Base-by-base conservation (phyloP, 345 rosid genomes). In the Turnera subulata region DNA sequence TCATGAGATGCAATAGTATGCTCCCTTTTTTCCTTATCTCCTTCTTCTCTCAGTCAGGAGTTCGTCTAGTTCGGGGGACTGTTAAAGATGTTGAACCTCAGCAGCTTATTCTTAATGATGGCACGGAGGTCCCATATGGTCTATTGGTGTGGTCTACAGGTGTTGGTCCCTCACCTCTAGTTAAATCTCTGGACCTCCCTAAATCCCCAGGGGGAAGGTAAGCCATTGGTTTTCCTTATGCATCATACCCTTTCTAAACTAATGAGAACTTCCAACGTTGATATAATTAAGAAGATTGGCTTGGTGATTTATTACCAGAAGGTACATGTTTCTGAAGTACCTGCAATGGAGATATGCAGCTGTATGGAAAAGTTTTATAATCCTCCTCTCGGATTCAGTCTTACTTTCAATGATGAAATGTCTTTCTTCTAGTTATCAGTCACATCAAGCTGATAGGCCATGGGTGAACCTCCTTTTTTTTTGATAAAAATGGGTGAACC, bases 61-160 rank as follows among this genome's bases (percentile, higher is more conserved):
- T 92, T 62, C 86, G 67, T 59, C 85, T 92, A 62, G 88, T 92
- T 45, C 87, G 80, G 55, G 98, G 96, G 48, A 65, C 82, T 65
- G 96, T 92, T 71, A 92, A 84, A 81, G 96, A 83, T 67, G 96
- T 92, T 53, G 50, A 86, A 71, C 83, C 93, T 58, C 77, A 72
- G 68, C 80, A 81, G 67, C 72, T 92, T 56, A 67, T 89, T 64
- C 95, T 92, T 50, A 81, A 61, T 39, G 93, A 92, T 70, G 93
- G 88, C 59, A 71, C 93, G 10, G 93, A 82, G 80, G 93, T 89
- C 54, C 98, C 95, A 1, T 86, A 86, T 25, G 97, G 98, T 37
- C 72, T 92, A 58, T 69, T 92, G 71, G 95, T 86, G 9, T 92
- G 98, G 98, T 89, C 97, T 39, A 89, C 95, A 4, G 97, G 96